Evolutionary conservation across 1,284 basidiomycete genomes (phyloP), one percentile per base, ranked within the genome.

Genomic region (Fomitiporia mediterranea): DNA sequence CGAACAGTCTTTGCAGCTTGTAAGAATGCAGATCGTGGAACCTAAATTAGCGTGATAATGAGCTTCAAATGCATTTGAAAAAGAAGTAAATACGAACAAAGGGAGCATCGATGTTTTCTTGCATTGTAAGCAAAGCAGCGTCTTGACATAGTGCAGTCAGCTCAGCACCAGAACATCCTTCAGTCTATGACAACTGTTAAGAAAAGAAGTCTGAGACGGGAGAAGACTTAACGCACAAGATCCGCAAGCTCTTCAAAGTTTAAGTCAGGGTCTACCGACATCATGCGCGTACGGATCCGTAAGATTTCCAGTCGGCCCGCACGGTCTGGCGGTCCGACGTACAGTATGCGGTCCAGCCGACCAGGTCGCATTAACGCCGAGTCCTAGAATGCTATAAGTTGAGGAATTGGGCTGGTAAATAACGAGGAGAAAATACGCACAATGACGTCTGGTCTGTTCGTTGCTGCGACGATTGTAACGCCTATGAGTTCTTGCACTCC

Each of bases 91-190:
- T 21, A 67, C 88, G 66, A 62, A 96, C 94, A 64, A 75, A 80
- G 35, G 82, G 77, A 3, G 91, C 86, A 58, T 91, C 69, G 23
- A 98, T 83, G 67, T 97, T 81, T 60, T 83, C 78, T 64, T 91
- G 86, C 91, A 97, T 96, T 0, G 94, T 91, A 38, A 88, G 69
- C 61, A 99, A 70, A 0, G 96, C 97, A 1, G 97, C 97, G 70
- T 99, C 96, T 73, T 99, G 97, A 68, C 95, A 98, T 49, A 99
- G 80, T 1, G 89, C 84, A 4, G 85, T 81, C 27, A 99, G 86
- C 68, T 99, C 97, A 4, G 97, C 97, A 8, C 97, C 97, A 9
- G 96, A 98, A 67, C 93, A 99, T 0, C 96, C 97, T 8, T 90
- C 84, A 2, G 93, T 90, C 94, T 98, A 62, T 5, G 30, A 13